phyloP scores from a whole-genome alignment of 176 grass and related monocot species.

The Stipa capillata region DNA sequence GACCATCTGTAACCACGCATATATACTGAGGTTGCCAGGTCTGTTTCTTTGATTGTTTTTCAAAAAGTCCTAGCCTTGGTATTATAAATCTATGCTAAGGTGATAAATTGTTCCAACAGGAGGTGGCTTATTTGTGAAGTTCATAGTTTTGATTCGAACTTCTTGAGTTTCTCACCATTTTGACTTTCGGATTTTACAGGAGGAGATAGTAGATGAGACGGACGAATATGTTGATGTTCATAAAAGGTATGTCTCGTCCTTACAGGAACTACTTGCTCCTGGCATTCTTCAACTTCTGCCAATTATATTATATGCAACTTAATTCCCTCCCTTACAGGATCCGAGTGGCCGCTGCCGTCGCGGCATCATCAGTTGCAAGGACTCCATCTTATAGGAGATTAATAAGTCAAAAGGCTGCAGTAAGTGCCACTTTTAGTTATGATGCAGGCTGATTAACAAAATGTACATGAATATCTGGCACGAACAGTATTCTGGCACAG shows the following conservation, averaged over 20 bases:
- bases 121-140: neutral
- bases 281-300: constrained; percentile 5
- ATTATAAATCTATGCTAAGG: neutral
- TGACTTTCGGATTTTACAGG: constrained; percentile 42
- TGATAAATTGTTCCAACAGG: neutral
- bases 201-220: constrained; percentile 98
- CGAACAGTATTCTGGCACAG: neutral
- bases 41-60: neutral
- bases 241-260: constrained; percentile 55
- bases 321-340: constrained; percentile 53
- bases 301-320: constrained; percentile 6
- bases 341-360: constrained; percentile 80
- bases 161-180: neutral
- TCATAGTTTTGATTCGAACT: neutral
- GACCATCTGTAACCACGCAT: neutral
- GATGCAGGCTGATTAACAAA: neutral
- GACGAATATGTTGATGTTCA: constrained; percentile 99
- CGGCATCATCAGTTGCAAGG: constrained; percentile 92
- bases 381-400: constrained; percentile 82
- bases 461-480: neutral
- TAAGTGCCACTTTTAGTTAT: constrained; percentile 30
- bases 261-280: neutral
- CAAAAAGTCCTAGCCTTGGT: neutral
- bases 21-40: neutral
- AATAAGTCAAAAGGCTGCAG: constrained; percentile 58